phyloP scores from a whole-genome alignment of 2,329 filamentous ascomycete species.

The Aureobasidium zeae region DNA sequence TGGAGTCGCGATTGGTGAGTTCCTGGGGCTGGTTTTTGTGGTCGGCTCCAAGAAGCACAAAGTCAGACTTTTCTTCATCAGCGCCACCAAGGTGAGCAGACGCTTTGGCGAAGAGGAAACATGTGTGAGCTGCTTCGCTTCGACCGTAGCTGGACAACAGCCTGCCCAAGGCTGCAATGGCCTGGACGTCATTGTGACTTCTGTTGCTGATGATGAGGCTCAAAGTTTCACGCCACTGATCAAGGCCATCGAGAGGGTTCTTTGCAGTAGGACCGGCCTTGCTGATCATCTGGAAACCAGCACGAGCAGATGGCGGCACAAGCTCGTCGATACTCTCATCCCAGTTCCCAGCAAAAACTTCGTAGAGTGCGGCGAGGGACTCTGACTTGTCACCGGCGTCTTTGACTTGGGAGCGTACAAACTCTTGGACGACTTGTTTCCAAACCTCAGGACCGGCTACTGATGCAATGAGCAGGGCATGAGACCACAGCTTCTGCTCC shows the following conservation, averaged over 20 bases:
- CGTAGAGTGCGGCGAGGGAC: slow-evolving; percentile 82
- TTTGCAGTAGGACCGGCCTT: slow-evolving; percentile 55
- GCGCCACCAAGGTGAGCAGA: slow-evolving; percentile 66
- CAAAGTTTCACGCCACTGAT: slow-evolving; percentile 90
- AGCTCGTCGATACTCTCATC: slow-evolving; percentile 95
- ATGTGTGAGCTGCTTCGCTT: slow-evolving; percentile 85
- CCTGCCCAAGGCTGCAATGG: slow-evolving; percentile 69
- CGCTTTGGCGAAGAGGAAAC: slow-evolving; percentile 75
- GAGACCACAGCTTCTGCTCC: slow-evolving; percentile 90
- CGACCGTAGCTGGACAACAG: slow-evolving; percentile 78
- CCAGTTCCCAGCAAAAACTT: slow-evolving; percentile 84
- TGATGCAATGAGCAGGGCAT: slow-evolving; percentile 84
- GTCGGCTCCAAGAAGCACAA: slow-evolving; percentile 79
- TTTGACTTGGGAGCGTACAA: slow-evolving; percentile 90
- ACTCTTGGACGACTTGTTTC: slow-evolving; percentile 90
- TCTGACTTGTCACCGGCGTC: slow-evolving; percentile 70
- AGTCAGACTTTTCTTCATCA: slow-evolving; percentile 68
- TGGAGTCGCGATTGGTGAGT: slow-evolving; percentile 71
- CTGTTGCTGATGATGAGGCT: slow-evolving; percentile 81
- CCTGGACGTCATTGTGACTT: slow-evolving; percentile 66
- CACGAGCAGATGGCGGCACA: slow-evolving; percentile 82
- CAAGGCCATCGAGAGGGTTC: slow-evolving; percentile 72
- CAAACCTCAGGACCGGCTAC: slow-evolving; percentile 67
- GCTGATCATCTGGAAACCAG: slow-evolving; percentile 83
- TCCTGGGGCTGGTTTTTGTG: slow-evolving; percentile 62